These are phyloP conservation scores for Hypericum androsaemum DNA, from an alignment of 345 rosid genomes.

Conservation along the genomic window DNA sequence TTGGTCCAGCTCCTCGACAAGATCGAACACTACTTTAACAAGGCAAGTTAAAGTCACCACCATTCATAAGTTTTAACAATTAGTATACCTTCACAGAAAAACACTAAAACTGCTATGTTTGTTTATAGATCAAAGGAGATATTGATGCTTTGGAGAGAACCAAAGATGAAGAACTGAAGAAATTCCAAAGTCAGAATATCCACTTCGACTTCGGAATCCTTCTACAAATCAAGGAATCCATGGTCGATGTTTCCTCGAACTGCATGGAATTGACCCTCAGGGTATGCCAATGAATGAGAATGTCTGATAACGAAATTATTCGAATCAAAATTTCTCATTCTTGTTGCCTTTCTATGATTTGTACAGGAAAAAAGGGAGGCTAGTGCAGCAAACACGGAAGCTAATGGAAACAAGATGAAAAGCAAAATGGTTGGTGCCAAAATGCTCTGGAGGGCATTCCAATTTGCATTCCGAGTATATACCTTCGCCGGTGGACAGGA, in stretches of 20 bases:
- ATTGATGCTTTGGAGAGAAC: slow-evolving; percentile 61
- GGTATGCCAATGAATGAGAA: slow-evolving; percentile 25
- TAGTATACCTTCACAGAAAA: background rate
- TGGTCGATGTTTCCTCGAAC: slow-evolving; percentile 80
- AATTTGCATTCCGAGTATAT: slow-evolving; percentile 6
- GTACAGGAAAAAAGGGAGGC: slow-evolving; percentile 3
- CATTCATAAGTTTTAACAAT: background rate
- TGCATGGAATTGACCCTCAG: slow-evolving; percentile 76
- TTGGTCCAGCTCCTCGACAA: slow-evolving; percentile 59
- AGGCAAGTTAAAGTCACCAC: slow-evolving; percentile 26
- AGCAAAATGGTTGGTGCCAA: background rate
- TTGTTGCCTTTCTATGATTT: too few relatives aligned
- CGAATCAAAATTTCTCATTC: too few relatives aligned
- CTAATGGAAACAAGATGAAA: background rate
- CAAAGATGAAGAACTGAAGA: slow-evolving; percentile 78
- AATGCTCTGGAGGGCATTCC: slow-evolving; percentile 8
- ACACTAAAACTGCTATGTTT: background rate
- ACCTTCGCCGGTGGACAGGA: slow-evolving; percentile 9
- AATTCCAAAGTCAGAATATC: slow-evolving; percentile 57
- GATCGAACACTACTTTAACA: slow-evolving; percentile 66
- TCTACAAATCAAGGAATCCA: slow-evolving; percentile 57
- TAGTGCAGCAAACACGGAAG: background rate
- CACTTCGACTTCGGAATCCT: slow-evolving; percentile 62
- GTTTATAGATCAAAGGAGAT: slow-evolving; percentile 59
- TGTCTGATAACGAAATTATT: too few relatives aligned